Evolutionary conservation across 768 basidiomycete genomes (phyloP).

Genomic region (Pleurotus tuoliensis): DNA sequence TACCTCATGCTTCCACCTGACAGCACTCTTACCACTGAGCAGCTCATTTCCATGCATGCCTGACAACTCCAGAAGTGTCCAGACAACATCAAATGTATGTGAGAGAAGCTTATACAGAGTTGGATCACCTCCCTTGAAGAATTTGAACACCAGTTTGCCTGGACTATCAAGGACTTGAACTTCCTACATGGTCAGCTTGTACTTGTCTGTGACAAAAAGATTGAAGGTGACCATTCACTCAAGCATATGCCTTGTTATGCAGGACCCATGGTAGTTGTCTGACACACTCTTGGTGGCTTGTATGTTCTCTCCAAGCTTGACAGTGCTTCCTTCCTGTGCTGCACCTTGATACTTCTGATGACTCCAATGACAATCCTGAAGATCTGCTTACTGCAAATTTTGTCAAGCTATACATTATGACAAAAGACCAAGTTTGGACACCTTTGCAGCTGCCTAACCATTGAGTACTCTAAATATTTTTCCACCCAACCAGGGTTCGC

Average conservation of each 20-base stretch:
- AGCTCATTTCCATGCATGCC: neutral
- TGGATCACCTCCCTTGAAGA: slow-evolving; percentile 9
- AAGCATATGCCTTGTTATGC: no score
- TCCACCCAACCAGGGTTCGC: neutral
- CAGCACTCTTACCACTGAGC: no score
- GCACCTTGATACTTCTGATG: neutral
- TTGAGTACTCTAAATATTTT: neutral
- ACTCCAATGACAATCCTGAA: neutral
- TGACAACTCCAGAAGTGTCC: slow-evolving; percentile 21
- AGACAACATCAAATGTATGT: slow-evolving; percentile 16
- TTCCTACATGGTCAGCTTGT: slow-evolving; percentile 28
- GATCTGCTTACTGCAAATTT: no score
- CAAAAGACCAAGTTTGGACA: neutral
- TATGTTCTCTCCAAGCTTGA: slow-evolving; percentile 15
- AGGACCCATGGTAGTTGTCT: no score
- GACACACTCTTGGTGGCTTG: no score
- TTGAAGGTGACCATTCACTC: slow-evolving; percentile 16
- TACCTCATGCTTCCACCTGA: no score
- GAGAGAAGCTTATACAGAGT: slow-evolving; percentile 12
- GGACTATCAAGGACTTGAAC: slow-evolving; percentile 15
- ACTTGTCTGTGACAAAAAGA: slow-evolving; percentile 26
- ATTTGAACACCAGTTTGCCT: slow-evolving; percentile 6
- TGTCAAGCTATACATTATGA: no score
- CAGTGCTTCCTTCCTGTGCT: neutral
- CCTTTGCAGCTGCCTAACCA: neutral